Evolutionary conservation across 169 alveolate species (phyloP).

Genomic region (Hepatocystis sp.): DNA sequence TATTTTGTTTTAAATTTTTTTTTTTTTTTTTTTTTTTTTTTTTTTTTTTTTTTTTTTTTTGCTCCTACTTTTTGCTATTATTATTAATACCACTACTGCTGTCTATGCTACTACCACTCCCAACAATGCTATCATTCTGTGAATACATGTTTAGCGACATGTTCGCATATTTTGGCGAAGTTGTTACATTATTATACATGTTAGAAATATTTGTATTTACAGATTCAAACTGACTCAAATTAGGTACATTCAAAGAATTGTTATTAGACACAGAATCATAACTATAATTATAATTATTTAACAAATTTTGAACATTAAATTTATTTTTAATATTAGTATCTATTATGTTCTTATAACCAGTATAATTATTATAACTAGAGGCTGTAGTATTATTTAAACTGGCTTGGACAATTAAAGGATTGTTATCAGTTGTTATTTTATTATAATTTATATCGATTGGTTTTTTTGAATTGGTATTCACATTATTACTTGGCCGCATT

Average conservation of each 20-base stretch:
- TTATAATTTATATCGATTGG: too few species aligned
- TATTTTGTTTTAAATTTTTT: too few species aligned
- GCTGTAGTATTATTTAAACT: background rate
- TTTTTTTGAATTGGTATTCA: too few species aligned
- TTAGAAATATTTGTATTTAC: conserved; percentile 4
- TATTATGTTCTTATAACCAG: too few species aligned
- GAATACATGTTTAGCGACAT: conserved; percentile 31
- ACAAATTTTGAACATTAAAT: conserved; percentile 60
- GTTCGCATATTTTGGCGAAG: conserved; percentile 8
- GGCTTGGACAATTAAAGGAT: background rate
- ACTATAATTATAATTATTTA: conserved; percentile 60
- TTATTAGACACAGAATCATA: conserved; percentile 17
- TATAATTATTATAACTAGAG: conserved; percentile 4
- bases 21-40: too few species aligned
- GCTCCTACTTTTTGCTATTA: background rate
- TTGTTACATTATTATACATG: background rate
- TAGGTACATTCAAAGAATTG: conserved; percentile 5
- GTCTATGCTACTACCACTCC: background rate
- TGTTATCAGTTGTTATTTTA: too few species aligned
- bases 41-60: too few species aligned
- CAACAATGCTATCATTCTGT: conserved; percentile 33
- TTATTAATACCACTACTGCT: conserved; percentile 1
- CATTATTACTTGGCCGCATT: too few species aligned
- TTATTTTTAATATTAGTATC: conserved; percentile 41
- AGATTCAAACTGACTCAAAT: background rate